Evolutionary conservation across 805 yeast genomes (phyloP).

Genomic region (Kuraishia hungarica): DNA sequence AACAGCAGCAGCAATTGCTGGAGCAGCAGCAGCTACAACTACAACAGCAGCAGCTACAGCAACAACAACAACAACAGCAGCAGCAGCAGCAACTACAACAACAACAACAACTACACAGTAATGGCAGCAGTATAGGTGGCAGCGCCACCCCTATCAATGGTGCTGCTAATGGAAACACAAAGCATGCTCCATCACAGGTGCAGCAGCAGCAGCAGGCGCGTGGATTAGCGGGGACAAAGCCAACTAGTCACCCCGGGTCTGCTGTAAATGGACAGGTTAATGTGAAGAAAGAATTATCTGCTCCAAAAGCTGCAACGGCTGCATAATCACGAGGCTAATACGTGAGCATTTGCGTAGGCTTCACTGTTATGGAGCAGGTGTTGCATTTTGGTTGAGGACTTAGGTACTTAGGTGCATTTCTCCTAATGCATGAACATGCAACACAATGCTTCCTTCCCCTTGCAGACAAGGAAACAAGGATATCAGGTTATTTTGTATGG

Average conservation of each 20-base stretch:
- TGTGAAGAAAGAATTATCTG: not conserved
- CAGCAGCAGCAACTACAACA: not conserved
- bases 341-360: too few relatives aligned
- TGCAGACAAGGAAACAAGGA: too few relatives aligned
- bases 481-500: not conserved
- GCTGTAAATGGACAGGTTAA: not conserved
- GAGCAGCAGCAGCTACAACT: conserved; percentile 27
- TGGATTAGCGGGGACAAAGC: not conserved
- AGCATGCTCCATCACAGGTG: not conserved
- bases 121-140: not conserved
- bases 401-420: too few relatives aligned
- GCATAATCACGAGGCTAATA: not conserved
- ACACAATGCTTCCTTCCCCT: too few relatives aligned
- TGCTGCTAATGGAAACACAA: not conserved
- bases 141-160: not conserved
- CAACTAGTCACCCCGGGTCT: not conserved
- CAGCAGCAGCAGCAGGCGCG: not conserved
- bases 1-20: conserved; percentile 25
- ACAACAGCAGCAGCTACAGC: conserved; percentile 20
- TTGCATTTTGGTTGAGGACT: too few relatives aligned
- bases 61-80: conserved; percentile 14
- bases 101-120: conserved; percentile 1
- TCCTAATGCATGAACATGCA: too few relatives aligned
- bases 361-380: too few relatives aligned
- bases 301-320: not conserved